Evolutionary conservation across 805 yeast species (phyloP), one percentile per base, ranked within the genome.

Genomic region (Wickerhamiella kurtzmanii): DNA sequence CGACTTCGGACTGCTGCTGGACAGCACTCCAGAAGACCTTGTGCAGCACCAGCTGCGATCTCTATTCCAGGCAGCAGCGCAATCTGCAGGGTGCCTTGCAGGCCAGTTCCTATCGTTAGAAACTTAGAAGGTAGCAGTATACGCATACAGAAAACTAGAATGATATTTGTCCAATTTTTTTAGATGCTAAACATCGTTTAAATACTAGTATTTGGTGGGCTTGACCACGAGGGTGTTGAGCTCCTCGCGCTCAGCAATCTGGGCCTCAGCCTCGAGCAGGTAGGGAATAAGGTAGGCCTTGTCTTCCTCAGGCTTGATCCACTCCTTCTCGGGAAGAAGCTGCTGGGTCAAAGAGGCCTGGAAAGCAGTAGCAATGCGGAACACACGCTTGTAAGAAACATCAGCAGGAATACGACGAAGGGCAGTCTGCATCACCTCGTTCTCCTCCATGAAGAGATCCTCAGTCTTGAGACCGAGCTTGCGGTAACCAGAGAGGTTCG

Each of bases 231-330:
- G 72, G 74, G 84, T 82, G 74, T 92, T 95, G 62, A 92, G 78
- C 62, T 81, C 92, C 52, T 74, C 79, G 70, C 81, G 86, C 74
- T 92, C 98, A 54, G 75, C 72, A 44, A 79, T 81, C 68, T 85
- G 96, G 59, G 84, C 85, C 73, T 92, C 97, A 52, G 89, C 94
- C 73, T 92, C 96, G 62, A 88, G 75, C 52, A 92, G 71, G 72
- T 82, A 83, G 57, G 96, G 96, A 50, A 83, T 68, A 63, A 92
- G 74, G 71, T 87, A 88, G 58, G 60, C 46, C 38, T 60, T 61
- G 58, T 64, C 67, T 45, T 89, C 89, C 61, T 79, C 84, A 25
- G 86, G 76, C 65, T 79, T 76, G 52, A 84, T 71, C 59, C 80
- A 82, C 69, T 89, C 80, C 61, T 75, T 74, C 52, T 76, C 73